These are phyloP conservation scores for Gymnopus androsaceus DNA, from an alignment of 1,284 basidiomycete genomes.

Conservation along the genomic window DNA sequence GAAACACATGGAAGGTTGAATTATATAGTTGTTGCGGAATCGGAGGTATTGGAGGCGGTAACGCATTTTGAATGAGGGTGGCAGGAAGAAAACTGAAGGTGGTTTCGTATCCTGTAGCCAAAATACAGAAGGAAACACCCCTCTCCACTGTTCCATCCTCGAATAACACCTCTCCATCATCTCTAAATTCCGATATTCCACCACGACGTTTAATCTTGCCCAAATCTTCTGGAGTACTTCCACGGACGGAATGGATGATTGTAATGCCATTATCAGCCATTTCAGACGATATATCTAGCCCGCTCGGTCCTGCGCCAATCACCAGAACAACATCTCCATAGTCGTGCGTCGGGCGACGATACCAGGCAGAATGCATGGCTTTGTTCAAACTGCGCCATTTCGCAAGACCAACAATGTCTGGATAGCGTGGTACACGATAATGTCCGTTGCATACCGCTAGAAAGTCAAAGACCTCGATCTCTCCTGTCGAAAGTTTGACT, in stretches of 20 bases:
- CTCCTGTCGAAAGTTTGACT: constrained; percentile 41
- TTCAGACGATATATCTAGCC: constrained; percentile 63
- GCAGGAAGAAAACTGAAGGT: constrained; percentile 61
- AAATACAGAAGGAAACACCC: constrained; percentile 60
- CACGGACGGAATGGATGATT: constrained; percentile 60
- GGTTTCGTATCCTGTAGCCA: constrained; percentile 75
- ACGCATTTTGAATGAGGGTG: constrained; percentile 32
- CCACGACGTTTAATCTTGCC: constrained; percentile 46
- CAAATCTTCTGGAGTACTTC: constrained; percentile 33
- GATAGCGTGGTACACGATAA: constrained; percentile 62
- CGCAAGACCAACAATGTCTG: constrained; percentile 56
- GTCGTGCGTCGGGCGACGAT: constrained; percentile 54
- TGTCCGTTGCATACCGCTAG: constrained; percentile 76
- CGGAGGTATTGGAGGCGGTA: constrained; percentile 43
- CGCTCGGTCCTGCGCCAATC: constrained; percentile 72
- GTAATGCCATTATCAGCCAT: constrained; percentile 43
- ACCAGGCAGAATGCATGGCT: constrained; percentile 67
- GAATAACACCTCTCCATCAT: constrained; percentile 53
- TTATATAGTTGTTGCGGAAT: constrained; percentile 56
- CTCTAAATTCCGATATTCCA: constrained; percentile 43
- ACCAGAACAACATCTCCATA: constrained; percentile 53
- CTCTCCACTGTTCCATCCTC: constrained; percentile 57
- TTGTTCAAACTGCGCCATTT: constrained; percentile 54
- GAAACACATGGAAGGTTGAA: constrained; percentile 62
- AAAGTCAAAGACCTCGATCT: constrained; percentile 52